Percentiles rank a stretch among this genome's conserved stretches.
These are phyloP conservation scores for Cadophora sp. DNA, from an alignment of 2,329 filamentous ascomycete species.

Conservation along the genomic window DNA sequence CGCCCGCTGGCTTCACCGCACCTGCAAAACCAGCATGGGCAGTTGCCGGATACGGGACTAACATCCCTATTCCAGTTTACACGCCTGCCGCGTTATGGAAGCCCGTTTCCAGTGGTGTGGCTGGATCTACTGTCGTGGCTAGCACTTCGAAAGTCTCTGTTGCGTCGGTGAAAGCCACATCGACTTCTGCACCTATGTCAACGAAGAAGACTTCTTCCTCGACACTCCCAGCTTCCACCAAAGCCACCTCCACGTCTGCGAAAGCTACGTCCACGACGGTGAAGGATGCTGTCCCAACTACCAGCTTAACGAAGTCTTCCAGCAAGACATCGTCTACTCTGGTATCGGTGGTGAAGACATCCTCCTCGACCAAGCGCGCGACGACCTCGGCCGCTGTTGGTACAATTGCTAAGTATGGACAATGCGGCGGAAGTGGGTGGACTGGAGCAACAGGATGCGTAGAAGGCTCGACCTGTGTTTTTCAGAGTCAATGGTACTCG, in stretches of 20 bases:
- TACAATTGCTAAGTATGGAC: constrained; percentile 22
- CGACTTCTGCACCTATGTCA: not conserved
- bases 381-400: not conserved
- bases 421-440: constrained; percentile 26
- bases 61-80: constrained; percentile 40
- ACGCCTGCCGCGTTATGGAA: constrained; percentile 46
- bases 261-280: not conserved
- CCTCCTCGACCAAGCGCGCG: not conserved
- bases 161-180: not conserved
- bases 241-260: not conserved
- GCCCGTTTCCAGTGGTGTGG: constrained; percentile 4
- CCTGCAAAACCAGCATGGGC: constrained; percentile 46
- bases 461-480: constrained; percentile 24
- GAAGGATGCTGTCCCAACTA: not conserved
- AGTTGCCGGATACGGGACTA: constrained; percentile 45
- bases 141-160: not conserved
- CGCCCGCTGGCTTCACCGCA: constrained; percentile 42
- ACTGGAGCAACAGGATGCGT: constrained; percentile 18
- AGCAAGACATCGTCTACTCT: not conserved
- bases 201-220: not conserved
- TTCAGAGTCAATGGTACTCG: constrained; percentile 28
- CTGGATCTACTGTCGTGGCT: not conserved
- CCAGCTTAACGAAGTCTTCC: not conserved
- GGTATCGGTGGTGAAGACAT: too few relatives aligned
- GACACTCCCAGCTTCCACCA: not conserved